Conservation (phyloP, 2,329 filamentous ascomycete species). For the Sordariomycetes sp. region DNA sequence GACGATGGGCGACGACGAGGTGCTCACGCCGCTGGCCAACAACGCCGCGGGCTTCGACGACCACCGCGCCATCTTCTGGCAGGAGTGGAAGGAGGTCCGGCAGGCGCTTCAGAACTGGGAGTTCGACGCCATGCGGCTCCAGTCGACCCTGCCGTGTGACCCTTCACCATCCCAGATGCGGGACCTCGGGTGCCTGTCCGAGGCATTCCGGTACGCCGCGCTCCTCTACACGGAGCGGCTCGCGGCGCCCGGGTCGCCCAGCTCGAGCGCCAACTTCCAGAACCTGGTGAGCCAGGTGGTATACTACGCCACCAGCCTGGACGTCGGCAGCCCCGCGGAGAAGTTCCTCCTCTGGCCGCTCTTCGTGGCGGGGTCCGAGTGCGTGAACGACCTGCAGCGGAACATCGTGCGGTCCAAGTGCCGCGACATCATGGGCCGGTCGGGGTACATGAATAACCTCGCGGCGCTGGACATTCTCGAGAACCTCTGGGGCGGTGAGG, state of each 20-base stretch:
- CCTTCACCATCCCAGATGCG: constrained; percentile 52
- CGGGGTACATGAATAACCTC: constrained; percentile 89
- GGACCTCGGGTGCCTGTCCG: constrained; percentile 73
- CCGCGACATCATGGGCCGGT: constrained; percentile 76
- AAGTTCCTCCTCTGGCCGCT: constrained; percentile 86
- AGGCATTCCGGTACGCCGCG: constrained; percentile 82
- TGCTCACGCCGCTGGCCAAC: constrained; percentile 26
- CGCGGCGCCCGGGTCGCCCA: constrained; percentile 63
- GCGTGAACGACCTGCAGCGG: constrained; percentile 70
- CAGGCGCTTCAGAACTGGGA: constrained; percentile 72
- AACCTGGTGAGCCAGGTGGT: constrained; percentile 73
- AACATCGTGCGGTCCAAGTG: constrained; percentile 71
- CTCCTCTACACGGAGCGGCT: constrained; percentile 85
- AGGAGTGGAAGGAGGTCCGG: constrained; percentile 75
- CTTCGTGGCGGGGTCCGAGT: constrained; percentile 84
- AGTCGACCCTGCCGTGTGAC: constrained; percentile 35
- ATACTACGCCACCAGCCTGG: constrained; percentile 71
- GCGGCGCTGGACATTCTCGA: constrained; percentile 78
- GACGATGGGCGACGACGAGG: constrained; percentile 42
- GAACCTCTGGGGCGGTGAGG: constrained; percentile 62
- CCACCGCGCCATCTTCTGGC: constrained; percentile 61
- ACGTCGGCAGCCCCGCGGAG: constrained; percentile 60
- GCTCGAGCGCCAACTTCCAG: constrained; percentile 68
- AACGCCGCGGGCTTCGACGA: constrained; percentile 42
- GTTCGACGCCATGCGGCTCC: constrained; percentile 48